Evolutionary conservation across 768 basidiomycete species (phyloP), one percentile per base, ranked within the genome.

Genomic region (Goffeauzyma gilvescens): DNA sequence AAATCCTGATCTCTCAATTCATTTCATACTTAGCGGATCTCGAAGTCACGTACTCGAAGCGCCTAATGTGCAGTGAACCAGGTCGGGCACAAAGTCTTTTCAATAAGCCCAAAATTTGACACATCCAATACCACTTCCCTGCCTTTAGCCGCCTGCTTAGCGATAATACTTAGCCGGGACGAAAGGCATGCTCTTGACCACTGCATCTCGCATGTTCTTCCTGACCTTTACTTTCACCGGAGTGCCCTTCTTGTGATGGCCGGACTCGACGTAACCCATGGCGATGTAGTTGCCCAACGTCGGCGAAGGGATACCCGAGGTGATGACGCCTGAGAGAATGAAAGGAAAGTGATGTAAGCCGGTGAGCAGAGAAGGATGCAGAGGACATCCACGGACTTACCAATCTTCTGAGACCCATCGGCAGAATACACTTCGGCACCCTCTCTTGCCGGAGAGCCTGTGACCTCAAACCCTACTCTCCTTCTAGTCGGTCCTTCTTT

Each of bases 261-360:
- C 86, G 15, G 50, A 50, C 49, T 68, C 60, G 35, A 95, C 72
- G 55, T 96, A 96, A 1, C 77, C 90, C 90, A 96, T 96, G 1
- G 89, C 85, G 52, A 96, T 84, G 63, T 98, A 95, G 61, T 79
- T 78, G 1, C 74, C 75, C 3, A 86, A 68, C 1, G 84, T 79
- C 0, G 89, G 90, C 0, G 86, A 86, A 12, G 93, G 93, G 49
- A 96, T 93, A 34, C 90, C 93, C 0, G 87, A 95, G 0, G 89
- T 98, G 34, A 96, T 73, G 10, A 65, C 59, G 26, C 85, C 84
- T 75, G 59, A 21, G 24, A 32, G 32, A 12, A 21, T 44, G 21
- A n/a, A 38, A 5, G 13, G 5, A 40, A 21, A 18, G 36, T 23
- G 21, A 33, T 17, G 1, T 10, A 26, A 5, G 21, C 49, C 7